Conservation (phyloP, 1,139 yeast genomes). For the Blastobotrys indianensis region DNA sequence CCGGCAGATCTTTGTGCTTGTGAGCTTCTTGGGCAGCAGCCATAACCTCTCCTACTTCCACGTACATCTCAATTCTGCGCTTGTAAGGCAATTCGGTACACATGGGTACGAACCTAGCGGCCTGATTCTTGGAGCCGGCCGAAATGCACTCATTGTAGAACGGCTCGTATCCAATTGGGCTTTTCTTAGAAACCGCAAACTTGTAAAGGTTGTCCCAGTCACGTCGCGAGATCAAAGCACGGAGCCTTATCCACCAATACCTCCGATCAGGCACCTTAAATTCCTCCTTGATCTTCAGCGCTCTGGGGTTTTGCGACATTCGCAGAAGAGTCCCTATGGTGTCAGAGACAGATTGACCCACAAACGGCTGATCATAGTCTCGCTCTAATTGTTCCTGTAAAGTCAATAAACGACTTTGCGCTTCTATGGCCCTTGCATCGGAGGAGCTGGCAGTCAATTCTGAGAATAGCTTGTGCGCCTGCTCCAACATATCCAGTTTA, state of each 20-base stretch:
- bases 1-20: slow-evolving; percentile 46
- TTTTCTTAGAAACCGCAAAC: slow-evolving; percentile 44
- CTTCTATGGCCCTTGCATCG: slow-evolving; percentile 37
- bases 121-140: slow-evolving; percentile 44
- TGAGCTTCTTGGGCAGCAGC: slow-evolving; percentile 59
- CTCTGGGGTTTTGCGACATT: slow-evolving; percentile 55
- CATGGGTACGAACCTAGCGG: slow-evolving; percentile 37
- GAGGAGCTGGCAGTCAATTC: slow-evolving; percentile 27
- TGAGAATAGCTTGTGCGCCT: slow-evolving; percentile 25
- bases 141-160: slow-evolving; percentile 51
- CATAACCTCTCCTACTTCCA: slow-evolving; percentile 48
- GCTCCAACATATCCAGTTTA: slow-evolving; percentile 24
- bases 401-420: slow-evolving; percentile 47
- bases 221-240: slow-evolving; percentile 44
- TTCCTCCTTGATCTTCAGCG: slow-evolving; percentile 51
- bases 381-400: slow-evolving; percentile 49
- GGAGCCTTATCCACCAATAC: slow-evolving; percentile 57
- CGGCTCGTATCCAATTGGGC: slow-evolving; percentile 71
- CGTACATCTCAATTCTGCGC: slow-evolving; percentile 45
- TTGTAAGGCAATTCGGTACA: slow-evolving; percentile 35
- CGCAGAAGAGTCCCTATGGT: slow-evolving; percentile 51
- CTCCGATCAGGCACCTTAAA: slow-evolving; percentile 61
- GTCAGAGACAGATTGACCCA: slow-evolving; percentile 48
- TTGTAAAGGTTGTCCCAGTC: slow-evolving; percentile 59
- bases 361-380: slow-evolving; percentile 52